Percentiles rank a stretch among this genome's conserved stretches.
These are phyloP conservation scores for Kluyveromyces lactis DNA, from an alignment of 805 yeast genomes.

Conservation along the genomic window DNA sequence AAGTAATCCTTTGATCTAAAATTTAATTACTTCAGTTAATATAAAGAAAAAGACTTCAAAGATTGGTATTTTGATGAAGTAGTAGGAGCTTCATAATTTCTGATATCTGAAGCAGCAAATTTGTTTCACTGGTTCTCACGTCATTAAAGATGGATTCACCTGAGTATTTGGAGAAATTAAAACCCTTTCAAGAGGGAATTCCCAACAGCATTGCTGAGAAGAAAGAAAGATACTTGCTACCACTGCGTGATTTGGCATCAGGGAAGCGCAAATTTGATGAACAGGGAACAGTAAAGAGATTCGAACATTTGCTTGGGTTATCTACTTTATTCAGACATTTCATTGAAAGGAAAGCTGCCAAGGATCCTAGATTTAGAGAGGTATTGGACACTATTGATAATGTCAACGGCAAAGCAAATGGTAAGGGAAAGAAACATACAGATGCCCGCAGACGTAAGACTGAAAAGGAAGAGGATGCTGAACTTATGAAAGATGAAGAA, in stretches of 20 bases:
- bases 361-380: slow-evolving; percentile 47
- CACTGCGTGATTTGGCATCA: slow-evolving; percentile 10
- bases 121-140: too few relatives aligned
- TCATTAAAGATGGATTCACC: slow-evolving; percentile 8
- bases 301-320: slow-evolving; percentile 55
- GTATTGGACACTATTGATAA: slow-evolving; percentile 37
- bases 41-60: too few relatives aligned
- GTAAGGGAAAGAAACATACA: slow-evolving; percentile 14
- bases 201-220: slow-evolving; percentile 18
- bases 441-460: slow-evolving; percentile 56
- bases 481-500: slow-evolving; percentile 52
- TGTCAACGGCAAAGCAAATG: slow-evolving; percentile 11
- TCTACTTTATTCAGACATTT: slow-evolving; percentile 64
- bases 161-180: slow-evolving; percentile 19
- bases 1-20: too few relatives aligned
- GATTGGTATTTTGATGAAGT: too few relatives aligned
- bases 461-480: slow-evolving; percentile 73
- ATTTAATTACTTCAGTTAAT: too few relatives aligned
- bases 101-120: too few relatives aligned
- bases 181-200: slow-evolving; percentile 18
- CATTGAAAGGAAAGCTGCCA: slow-evolving; percentile 53
- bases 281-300: slow-evolving; percentile 55
- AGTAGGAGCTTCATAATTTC: too few relatives aligned
- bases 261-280: slow-evolving; percentile 36
- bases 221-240: slow-evolving; percentile 21